phyloP scores from a whole-genome alignment of 805 yeast genomes.

The Pichia occidentalis region DNA sequence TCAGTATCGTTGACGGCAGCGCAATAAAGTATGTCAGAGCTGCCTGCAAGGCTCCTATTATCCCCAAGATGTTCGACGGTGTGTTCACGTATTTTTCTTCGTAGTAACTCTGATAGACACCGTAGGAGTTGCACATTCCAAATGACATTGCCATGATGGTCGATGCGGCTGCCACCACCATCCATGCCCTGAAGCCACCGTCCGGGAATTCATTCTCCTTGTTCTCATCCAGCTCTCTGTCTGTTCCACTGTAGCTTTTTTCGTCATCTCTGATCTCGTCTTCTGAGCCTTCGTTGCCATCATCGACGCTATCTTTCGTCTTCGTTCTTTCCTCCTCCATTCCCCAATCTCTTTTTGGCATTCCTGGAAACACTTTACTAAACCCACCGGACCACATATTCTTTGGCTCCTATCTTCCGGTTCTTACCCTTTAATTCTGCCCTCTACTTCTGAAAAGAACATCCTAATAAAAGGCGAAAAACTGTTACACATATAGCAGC shows the following conservation, averaged over 20 bases:
- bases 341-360: no score
- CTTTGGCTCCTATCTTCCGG: no score
- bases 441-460: no score
- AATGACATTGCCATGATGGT: constrained; percentile 42
- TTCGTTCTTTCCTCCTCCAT: no score
- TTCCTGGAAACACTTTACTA: no score
- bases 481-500: no score
- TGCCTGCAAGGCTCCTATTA: constrained; percentile 50
- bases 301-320: no score
- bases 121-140: constrained; percentile 55
- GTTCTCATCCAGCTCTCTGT: not conserved
- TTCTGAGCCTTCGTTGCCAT: not conserved
- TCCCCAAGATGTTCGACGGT: constrained; percentile 39
- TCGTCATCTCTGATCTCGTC: not conserved
- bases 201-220: constrained; percentile 13
- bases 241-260: no score
- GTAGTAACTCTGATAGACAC: constrained; percentile 51
- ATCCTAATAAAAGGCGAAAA: no score
- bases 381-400: no score
- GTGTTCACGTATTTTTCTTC: constrained; percentile 36
- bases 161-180: constrained; percentile 45
- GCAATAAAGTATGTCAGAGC: constrained; percentile 42
- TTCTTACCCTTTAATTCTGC: no score
- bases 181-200: constrained; percentile 51
- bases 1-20: constrained; percentile 36